Percentiles rank a stretch among this genome's conserved stretches.
These are phyloP conservation scores for Glomus cerebriforme DNA, from an alignment of 192 early-diverging fungal genomes.

Conservation along the genomic window DNA sequence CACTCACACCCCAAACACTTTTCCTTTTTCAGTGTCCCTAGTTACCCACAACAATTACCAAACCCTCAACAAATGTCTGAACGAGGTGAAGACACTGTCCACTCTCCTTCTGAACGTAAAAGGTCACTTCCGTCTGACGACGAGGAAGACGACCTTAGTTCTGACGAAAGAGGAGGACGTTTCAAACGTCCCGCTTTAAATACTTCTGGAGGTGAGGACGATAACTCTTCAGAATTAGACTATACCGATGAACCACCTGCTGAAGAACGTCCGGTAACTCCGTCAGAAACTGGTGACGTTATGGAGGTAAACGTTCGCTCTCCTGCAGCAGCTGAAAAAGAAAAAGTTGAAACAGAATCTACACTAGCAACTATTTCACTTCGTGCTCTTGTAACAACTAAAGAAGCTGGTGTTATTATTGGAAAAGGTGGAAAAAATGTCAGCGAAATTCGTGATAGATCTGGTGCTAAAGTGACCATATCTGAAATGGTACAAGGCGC, in stretches of 20 bases:
- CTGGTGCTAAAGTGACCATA: constrained; percentile 87
- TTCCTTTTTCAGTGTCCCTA: constrained; percentile 29
- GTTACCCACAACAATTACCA: background rate
- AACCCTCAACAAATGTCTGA: constrained; percentile 34
- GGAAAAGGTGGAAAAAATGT: constrained; percentile 89
- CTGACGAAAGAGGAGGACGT: constrained; percentile 43
- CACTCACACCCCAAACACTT: constrained; percentile 30
- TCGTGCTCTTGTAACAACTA: constrained; percentile 64
- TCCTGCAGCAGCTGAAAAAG: background rate
- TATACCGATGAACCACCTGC: background rate
- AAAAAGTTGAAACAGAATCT: constrained; percentile 34
- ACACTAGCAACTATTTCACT: constrained; percentile 48
- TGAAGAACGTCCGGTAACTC: constrained; percentile 12
- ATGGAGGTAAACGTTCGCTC: constrained; percentile 28
- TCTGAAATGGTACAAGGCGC: constrained; percentile 84
- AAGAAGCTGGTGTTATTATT: constrained; percentile 86
- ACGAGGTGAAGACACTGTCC: constrained; percentile 22
- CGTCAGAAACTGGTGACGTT: constrained; percentile 19
- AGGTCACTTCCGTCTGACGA: constrained; percentile 48
- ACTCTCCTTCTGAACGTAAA: constrained; percentile 46
- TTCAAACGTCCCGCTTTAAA: constrained; percentile 50
- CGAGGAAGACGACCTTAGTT: constrained; percentile 43
- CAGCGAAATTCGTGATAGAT: constrained; percentile 83
- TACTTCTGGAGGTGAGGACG: constrained; percentile 35
- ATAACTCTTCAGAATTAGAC: constrained; percentile 21